A percentile compares a stretch with the other conserved stretches of the same genome.
phyloP scores from a whole-genome alignment of 495 filamentous ascomycete species.

The Aspergillus taichungensis region DNA sequence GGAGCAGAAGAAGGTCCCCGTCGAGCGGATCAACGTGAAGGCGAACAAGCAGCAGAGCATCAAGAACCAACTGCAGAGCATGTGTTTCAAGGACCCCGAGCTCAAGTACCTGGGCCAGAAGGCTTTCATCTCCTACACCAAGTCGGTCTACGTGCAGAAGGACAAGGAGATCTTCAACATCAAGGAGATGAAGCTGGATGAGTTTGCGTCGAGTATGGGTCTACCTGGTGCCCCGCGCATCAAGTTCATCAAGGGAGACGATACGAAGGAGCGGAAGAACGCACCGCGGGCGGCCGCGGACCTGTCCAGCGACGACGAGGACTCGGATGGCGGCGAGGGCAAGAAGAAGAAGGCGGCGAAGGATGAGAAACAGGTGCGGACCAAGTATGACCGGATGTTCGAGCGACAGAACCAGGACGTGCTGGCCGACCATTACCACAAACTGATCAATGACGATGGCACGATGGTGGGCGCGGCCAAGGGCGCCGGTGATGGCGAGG shows the following conservation, averaged over 20 bases:
- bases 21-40: slow-evolving; percentile 75
- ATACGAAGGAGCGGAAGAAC: slow-evolving; percentile 82
- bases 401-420: slow-evolving; percentile 91
- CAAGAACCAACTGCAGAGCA: slow-evolving; percentile 72
- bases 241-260: slow-evolving; percentile 81
- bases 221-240: slow-evolving; percentile 86
- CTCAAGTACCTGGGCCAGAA: slow-evolving; percentile 95
- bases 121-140: slow-evolving; percentile 82
- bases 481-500: slow-evolving; percentile 43
- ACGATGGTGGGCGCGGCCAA: slow-evolving; percentile 31
- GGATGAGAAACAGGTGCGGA: slow-evolving; percentile 63
- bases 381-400: slow-evolving; percentile 95
- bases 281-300: slow-evolving; percentile 52
- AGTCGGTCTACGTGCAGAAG: slow-evolving; percentile 76
- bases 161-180: slow-evolving; percentile 89
- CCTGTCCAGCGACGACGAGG: slow-evolving; percentile 41
- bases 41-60: slow-evolving; percentile 85
- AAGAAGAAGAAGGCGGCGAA: slow-evolving; percentile 37
- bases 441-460: slow-evolving; percentile 64
- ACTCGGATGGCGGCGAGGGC: slow-evolving; percentile 44
- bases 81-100: slow-evolving; percentile 92
- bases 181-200: slow-evolving; percentile 70
- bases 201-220: slow-evolving; percentile 74
- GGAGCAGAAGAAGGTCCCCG: slow-evolving; percentile 77
- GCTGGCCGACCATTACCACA: slow-evolving; percentile 84